Percentiles rank a stretch among this genome's conserved stretches.
phyloP scores from a whole-genome alignment of 2,329 filamentous ascomycete species.

The Eurotiales sp. region DNA sequence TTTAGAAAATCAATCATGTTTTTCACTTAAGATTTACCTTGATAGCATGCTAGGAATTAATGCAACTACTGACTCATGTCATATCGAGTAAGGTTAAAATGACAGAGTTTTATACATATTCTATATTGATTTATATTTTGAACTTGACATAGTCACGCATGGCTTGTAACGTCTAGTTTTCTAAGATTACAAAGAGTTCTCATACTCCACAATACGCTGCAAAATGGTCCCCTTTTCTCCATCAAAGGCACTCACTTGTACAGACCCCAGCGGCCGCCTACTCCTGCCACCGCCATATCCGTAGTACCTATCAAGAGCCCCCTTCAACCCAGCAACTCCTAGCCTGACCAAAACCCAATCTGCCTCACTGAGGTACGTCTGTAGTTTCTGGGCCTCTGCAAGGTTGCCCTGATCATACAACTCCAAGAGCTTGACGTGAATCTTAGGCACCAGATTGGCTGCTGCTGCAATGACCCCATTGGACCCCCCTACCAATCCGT shows the following conservation, averaged over 20 bases:
- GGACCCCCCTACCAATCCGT: constrained; percentile 69
- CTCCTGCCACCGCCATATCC: constrained; percentile 56
- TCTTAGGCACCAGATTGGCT: constrained; percentile 75
- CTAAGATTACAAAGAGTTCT: background rate
- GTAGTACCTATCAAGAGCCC: constrained; percentile 71
- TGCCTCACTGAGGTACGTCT: constrained; percentile 66
- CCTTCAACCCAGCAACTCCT: constrained; percentile 74
- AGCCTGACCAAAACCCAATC: constrained; percentile 77
- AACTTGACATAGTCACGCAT: no score
- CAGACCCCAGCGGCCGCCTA: constrained; percentile 3
- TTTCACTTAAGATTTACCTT: no score
- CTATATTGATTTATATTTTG: no score
- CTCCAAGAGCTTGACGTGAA: constrained; percentile 71
- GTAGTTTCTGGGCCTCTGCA: constrained; percentile 66
- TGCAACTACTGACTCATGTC: no score
- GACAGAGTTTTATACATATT: no score
- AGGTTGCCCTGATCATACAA: constrained; percentile 65
- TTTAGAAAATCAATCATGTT: no score
- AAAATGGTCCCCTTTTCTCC: background rate
- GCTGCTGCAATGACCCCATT: constrained; percentile 77
- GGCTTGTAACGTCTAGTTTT: background rate
- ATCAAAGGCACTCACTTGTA: background rate
- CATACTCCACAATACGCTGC: background rate
- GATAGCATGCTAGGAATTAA: no score
- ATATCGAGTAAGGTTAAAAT: no score